These are phyloP conservation scores for Candida ovalis DNA, from an alignment of 805 yeast genomes.

Conservation along the genomic window DNA sequence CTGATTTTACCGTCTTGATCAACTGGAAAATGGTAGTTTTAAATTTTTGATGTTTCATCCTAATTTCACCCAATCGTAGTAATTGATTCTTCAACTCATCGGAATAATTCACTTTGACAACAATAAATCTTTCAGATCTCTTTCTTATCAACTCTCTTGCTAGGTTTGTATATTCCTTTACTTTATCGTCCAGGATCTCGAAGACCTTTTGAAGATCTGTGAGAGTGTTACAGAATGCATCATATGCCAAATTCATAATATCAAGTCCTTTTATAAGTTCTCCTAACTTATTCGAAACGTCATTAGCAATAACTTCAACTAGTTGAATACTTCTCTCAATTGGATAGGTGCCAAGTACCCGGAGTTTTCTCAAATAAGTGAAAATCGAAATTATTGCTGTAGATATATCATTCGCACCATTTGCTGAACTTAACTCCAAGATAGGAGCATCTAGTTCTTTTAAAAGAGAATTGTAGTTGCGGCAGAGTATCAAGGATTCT, in stretches of 20 bases:
- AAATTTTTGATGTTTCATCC: conserved; percentile 52
- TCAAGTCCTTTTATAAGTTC: conserved; percentile 34
- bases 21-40: conserved; percentile 15
- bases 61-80: conserved; percentile 39
- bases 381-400: conserved; percentile 47
- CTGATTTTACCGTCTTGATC: conserved; percentile 1
- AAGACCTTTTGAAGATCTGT: conserved; percentile 34
- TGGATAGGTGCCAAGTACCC: conserved; percentile 58
- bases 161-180: conserved; percentile 59
- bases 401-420: conserved; percentile 41
- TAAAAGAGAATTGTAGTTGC: conserved; percentile 57
- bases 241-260: conserved; percentile 42
- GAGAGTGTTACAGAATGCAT: conserved; percentile 36
- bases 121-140: conserved; percentile 64
- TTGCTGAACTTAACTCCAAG: conserved; percentile 48
- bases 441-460: conserved; percentile 59
- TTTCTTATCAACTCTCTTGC: conserved; percentile 75
- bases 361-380: conserved; percentile 59
- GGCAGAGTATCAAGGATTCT: conserved; percentile 48
- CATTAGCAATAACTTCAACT: conserved; percentile 62
- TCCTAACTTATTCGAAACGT: conserved; percentile 44
- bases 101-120: conserved; percentile 54
- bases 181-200: conserved; percentile 52
- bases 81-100: conserved; percentile 39
- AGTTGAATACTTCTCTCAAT: conserved; percentile 57